Percentiles rank a stretch among this genome's conserved stretches.
Evolutionary conservation across 2,329 filamentous ascomycete species (phyloP).

Genomic region (Alternaria sp.): DNA sequence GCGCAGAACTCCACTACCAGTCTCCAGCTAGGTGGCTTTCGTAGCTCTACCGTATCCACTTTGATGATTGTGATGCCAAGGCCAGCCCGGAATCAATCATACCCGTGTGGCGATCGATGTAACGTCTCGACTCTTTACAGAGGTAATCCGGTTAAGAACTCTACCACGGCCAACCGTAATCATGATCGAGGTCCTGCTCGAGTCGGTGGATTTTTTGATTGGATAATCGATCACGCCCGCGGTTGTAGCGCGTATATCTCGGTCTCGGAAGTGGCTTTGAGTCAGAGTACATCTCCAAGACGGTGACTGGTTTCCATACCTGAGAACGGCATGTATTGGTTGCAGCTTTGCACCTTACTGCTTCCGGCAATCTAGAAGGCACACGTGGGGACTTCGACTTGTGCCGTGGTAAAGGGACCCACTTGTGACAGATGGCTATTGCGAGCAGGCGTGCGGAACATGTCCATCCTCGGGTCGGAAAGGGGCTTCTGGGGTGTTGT

Average conservation of each 20-base stretch:
- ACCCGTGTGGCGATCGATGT: conserved; percentile 30
- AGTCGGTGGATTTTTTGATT: not conserved
- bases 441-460: not conserved
- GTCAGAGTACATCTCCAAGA: conserved; percentile 7
- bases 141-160: conserved; percentile 13
- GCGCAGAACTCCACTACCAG: conserved; percentile 15
- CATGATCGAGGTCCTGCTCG: conserved; percentile 2
- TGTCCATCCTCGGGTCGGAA: not conserved
- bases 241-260: conserved; percentile 20
- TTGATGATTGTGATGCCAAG: conserved; percentile 33
- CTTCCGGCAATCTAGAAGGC: conserved; percentile 2
- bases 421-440: conserved; percentile 1
- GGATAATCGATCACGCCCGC: not conserved
- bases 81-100: conserved; percentile 22
- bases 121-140: conserved; percentile 17
- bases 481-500: not conserved
- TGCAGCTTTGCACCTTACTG: conserved; percentile 6
- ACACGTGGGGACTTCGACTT: conserved; percentile 4
- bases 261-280: conserved; percentile 9
- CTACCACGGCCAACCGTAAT: not conserved
- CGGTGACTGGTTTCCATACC: not conserved
- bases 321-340: conserved; percentile 1
- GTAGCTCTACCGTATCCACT: conserved; percentile 22
- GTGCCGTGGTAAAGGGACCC: not conserved
- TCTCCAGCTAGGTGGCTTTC: conserved; percentile 20